Conservation (phyloP, 768 basidiomycete genomes). For the Boletus sensibilis region DNA sequence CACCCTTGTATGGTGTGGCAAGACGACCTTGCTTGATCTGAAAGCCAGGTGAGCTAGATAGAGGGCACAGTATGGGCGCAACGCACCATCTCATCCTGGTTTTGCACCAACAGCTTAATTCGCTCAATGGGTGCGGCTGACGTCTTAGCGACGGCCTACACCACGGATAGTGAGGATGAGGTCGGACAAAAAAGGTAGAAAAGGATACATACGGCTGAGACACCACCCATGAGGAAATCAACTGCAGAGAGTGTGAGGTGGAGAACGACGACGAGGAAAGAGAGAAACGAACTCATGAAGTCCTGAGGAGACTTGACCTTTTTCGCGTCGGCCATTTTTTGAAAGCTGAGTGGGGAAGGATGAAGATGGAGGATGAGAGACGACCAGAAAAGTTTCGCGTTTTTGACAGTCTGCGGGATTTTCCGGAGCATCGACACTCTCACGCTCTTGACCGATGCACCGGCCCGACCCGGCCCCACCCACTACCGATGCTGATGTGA, state of each 20-base stretch:
- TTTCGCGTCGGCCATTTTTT: constrained; percentile 80
- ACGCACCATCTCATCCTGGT: constrained; percentile 99
- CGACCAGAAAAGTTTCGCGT: constrained; percentile 48
- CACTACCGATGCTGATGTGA: too few species aligned
- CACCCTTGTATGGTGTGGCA: constrained; percentile 92
- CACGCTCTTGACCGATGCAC: constrained; percentile 29
- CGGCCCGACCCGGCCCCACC: background rate
- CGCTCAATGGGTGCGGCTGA: constrained; percentile 99
- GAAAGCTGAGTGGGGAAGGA: constrained; percentile 51
- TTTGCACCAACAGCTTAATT: constrained; percentile 97
- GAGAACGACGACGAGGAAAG: background rate
- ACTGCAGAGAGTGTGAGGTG: constrained; percentile 42
- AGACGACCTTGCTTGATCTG: constrained; percentile 99
- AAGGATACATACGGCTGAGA: constrained; percentile 68
- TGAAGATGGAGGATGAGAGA: constrained; percentile 44
- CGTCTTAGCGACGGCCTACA: constrained; percentile 96
- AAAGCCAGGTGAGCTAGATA: constrained; percentile 4
- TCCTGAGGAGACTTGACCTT: constrained; percentile 90
- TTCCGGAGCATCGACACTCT: constrained; percentile 28
- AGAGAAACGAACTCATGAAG: constrained; percentile 62
- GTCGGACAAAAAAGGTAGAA: background rate
- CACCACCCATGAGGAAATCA: constrained; percentile 97
- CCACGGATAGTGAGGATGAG: constrained; percentile 20
- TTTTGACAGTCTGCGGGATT: constrained; percentile 36
- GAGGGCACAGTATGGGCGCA: background rate